A percentile compares a stretch with the other conserved stretches of the same genome.
phyloP scores from a whole-genome alignment of 2,329 filamentous ascomycete genomes.

The Monosporascus cannonballus region DNA sequence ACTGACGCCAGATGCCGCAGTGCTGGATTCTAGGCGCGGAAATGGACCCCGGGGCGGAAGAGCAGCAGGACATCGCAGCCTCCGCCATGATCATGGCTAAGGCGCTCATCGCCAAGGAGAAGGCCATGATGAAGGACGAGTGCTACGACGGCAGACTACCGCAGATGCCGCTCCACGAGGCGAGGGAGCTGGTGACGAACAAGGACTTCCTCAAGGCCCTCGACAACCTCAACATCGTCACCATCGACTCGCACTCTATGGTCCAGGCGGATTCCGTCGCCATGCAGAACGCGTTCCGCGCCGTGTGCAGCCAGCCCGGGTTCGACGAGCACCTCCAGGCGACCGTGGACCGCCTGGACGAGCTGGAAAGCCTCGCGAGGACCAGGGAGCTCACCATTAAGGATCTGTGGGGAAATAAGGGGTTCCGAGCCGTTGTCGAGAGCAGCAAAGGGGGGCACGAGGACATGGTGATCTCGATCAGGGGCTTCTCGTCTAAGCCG shows the following conservation, averaged over 20 bases:
- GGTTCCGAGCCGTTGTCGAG: slow-evolving; percentile 9
- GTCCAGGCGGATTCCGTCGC: slow-evolving; percentile 51
- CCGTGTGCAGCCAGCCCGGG: slow-evolving; percentile 41
- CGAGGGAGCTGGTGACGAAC: slow-evolving; percentile 48
- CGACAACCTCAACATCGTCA: slow-evolving; percentile 52
- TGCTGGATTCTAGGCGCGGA: slow-evolving; percentile 67
- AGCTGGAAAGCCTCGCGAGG: slow-evolving; percentile 46
- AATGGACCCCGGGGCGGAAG: slow-evolving; percentile 65
- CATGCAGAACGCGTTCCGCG: slow-evolving; percentile 52
- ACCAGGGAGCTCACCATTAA: slow-evolving; percentile 53
- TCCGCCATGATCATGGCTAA: slow-evolving; percentile 55
- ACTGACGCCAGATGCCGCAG: slow-evolving; percentile 21
- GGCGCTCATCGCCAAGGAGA: slow-evolving; percentile 44
- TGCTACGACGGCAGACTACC: slow-evolving; percentile 38
- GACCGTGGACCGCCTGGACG: slow-evolving; percentile 46
- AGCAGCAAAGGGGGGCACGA: background rate
- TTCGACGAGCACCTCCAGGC: slow-evolving; percentile 48
- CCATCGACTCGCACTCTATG: slow-evolving; percentile 48
- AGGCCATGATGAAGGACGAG: slow-evolving; percentile 20
- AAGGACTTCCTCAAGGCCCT: slow-evolving; percentile 51
- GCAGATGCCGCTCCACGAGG: slow-evolving; percentile 42
- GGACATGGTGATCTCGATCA: slow-evolving; percentile 1
- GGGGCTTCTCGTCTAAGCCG: background rate
- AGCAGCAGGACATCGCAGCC: slow-evolving; percentile 52
- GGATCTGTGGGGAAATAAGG: slow-evolving; percentile 22